These are phyloP conservation scores for Sphaerostilbella broomeana DNA, from an alignment of 2,329 filamentous ascomycete genomes.

Conservation along the genomic window DNA sequence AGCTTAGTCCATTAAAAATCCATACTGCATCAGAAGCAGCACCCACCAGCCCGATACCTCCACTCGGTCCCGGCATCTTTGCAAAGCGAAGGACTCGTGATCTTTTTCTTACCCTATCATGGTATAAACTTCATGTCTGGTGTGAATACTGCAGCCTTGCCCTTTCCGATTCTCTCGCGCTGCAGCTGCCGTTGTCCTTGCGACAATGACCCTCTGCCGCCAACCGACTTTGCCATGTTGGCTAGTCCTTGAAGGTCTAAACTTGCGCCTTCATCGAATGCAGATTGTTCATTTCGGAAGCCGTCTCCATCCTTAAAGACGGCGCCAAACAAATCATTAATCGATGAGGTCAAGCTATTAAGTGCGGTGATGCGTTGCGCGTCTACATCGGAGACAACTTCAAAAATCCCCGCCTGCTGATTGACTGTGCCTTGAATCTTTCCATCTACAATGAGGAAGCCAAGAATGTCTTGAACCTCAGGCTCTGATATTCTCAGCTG, in stretches of 20 bases:
- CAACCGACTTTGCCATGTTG: not conserved
- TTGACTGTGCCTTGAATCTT: slow-evolving; percentile 85
- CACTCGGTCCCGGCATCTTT: too few species aligned
- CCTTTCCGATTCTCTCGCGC: not conserved
- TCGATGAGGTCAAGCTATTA: slow-evolving; percentile 62
- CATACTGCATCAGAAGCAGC: too few species aligned
- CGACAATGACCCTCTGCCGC: not conserved
- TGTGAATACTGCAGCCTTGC: slow-evolving; percentile 1
- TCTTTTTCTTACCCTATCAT: too few species aligned
- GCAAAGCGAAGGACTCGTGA: too few species aligned
- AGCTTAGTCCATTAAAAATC: too few species aligned
- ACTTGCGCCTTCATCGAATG: slow-evolving; percentile 22
- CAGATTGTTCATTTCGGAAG: slow-evolving; percentile 37
- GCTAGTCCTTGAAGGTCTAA: slow-evolving; percentile 22
- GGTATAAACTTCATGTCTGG: too few species aligned
- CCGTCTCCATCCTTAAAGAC: slow-evolving; percentile 76
- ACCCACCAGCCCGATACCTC: too few species aligned
- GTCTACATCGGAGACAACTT: slow-evolving; percentile 70
- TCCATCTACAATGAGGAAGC: slow-evolving; percentile 85
- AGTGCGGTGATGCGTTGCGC: slow-evolving; percentile 68
- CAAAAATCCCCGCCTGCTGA: slow-evolving; percentile 75
- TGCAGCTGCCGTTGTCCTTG: slow-evolving; percentile 5
- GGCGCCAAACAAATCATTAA: slow-evolving; percentile 61
- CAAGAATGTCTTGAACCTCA: slow-evolving; percentile 93
- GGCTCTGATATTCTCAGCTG: slow-evolving; percentile 77